A percentile compares a stretch with the other conserved stretches of the same genome.
Conservation (phyloP, 495 filamentous ascomycete genomes). For the Aspergillus ostianus region DNA sequence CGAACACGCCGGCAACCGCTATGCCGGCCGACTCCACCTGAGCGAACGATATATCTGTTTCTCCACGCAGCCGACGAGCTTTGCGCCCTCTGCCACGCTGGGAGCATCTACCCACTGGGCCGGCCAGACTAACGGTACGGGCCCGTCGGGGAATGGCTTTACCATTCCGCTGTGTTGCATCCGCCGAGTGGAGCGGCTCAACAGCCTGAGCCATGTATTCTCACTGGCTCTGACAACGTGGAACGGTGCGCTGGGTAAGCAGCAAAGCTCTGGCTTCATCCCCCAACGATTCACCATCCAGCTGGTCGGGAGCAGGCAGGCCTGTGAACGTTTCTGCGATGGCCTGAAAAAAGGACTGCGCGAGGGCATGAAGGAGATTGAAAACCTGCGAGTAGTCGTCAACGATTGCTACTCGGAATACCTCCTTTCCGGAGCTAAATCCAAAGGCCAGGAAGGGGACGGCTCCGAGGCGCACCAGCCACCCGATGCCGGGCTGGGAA, state of each 20-base stretch:
- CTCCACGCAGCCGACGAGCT: constrained; percentile 87
- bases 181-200: constrained; percentile 84
- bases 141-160: constrained; percentile 95
- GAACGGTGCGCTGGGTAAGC: constrained; percentile 66
- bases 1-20: constrained; percentile 68
- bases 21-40: constrained; percentile 89
- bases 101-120: constrained; percentile 76
- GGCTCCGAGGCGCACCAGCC: constrained; percentile 57
- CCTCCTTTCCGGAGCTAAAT: constrained; percentile 58
- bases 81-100: constrained; percentile 71
- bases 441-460: constrained; percentile 29
- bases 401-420: constrained; percentile 91
- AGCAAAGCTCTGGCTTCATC: constrained; percentile 53
- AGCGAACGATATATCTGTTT: constrained; percentile 95
- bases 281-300: constrained; percentile 86
- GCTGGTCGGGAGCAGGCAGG: constrained; percentile 80
- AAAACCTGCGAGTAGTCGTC: constrained; percentile 73
- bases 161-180: constrained; percentile 92
- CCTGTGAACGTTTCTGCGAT: constrained; percentile 95
- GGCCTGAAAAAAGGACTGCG: constrained; percentile 85
- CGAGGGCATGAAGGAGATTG: constrained; percentile 80
- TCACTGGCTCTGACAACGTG: constrained; percentile 92
- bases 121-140: constrained; percentile 84
- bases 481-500: constrained; percentile 89
- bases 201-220: constrained; percentile 88